Percentiles rank a stretch among this genome's conserved stretches.
phyloP scores from a whole-genome alignment of 2,329 filamentous ascomycete species.

The Mycosphaerella arachidis region DNA sequence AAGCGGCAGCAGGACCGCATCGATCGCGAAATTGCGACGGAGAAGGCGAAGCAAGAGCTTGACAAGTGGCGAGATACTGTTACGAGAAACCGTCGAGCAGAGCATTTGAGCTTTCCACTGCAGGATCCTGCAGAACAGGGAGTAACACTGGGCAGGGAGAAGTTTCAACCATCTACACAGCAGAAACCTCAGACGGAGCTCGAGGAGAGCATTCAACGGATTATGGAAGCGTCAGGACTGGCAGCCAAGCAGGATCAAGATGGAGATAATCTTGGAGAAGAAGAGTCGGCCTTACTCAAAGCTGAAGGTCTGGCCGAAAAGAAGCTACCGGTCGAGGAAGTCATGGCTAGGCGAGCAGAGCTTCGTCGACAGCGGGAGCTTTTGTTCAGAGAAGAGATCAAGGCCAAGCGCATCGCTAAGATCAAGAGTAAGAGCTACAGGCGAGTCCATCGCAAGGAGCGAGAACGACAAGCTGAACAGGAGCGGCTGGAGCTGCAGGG shows the following conservation, averaged over 20 bases:
- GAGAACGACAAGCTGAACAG: constrained; percentile 54
- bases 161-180: constrained; percentile 55
- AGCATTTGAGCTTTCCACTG: constrained; percentile 84
- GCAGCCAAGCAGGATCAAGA: constrained; percentile 45
- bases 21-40: constrained; percentile 75
- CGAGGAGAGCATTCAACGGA: constrained; percentile 78
- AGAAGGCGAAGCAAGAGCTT: constrained; percentile 86
- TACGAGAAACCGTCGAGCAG: constrained; percentile 85
- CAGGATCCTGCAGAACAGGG: constrained; percentile 61
- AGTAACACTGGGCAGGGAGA: constrained; percentile 57
- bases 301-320: constrained; percentile 67
- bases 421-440: constrained; percentile 98
- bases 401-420: constrained; percentile 91
- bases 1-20: constrained; percentile 82
- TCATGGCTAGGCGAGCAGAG: constrained; percentile 67
- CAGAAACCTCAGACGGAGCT: constrained; percentile 71
- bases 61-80: constrained; percentile 92
- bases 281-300: constrained; percentile 62
- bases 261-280: constrained; percentile 50
- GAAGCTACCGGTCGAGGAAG: constrained; percentile 66
- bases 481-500: constrained; percentile 55
- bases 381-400: constrained; percentile 80
- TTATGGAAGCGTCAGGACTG: constrained; percentile 84
- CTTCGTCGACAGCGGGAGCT: constrained; percentile 77
- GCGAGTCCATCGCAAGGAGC: constrained; percentile 79